Base-by-base conservation (phyloP, 352 stramenopile genomes). In the Globisporangium camurandrum region DNA sequence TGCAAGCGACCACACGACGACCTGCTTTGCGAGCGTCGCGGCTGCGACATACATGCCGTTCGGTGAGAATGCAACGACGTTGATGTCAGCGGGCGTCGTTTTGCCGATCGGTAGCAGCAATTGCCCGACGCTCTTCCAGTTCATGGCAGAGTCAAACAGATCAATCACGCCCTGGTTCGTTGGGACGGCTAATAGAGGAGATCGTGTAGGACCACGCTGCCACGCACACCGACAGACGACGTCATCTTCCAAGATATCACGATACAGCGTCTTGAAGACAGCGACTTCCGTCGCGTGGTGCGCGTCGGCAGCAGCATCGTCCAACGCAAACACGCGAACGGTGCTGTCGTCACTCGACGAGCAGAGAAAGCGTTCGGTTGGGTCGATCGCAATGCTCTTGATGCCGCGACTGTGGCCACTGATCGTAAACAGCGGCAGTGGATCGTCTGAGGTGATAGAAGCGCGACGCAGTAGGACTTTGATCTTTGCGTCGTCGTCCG, bases 1-100 rank as follows among this genome's bases (percentile, higher is more conserved):
- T 16, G 59, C 56, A 11, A 89, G 42, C 3, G 67, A 57, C 79
- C 79, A 93, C 12, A 93, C 59, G 54, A 88, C 77, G 7, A 88
- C 60, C 55, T 93, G 71, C 41, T 88, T 85, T 11, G 74, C 69
- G 44, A 81, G 67, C 10, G 76, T 90, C 20, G 62, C 73, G 2
- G 70, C 82, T 1, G 73, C 75, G 19, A 93, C 55, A 46, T 91
- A 89, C 33, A 67, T 54, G n/a, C 82, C 82, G 53, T 93, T 91
- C 0, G 79, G 75, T 9, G 82, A 93, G 55, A 93, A 91, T 12
- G 59, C 67, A 20, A 91, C 20, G 27, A 86, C 67, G 44, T 88
- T 84, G 27, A 91, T 57, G 57, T 90, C 75, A 5, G 79, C 58
- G 41, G 51, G 60, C 16, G 62, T 81, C 38, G 71, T 86, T 24